phyloP scores from a whole-genome alignment of 75 land plant species.

The Selaginella tamariscina region DNA sequence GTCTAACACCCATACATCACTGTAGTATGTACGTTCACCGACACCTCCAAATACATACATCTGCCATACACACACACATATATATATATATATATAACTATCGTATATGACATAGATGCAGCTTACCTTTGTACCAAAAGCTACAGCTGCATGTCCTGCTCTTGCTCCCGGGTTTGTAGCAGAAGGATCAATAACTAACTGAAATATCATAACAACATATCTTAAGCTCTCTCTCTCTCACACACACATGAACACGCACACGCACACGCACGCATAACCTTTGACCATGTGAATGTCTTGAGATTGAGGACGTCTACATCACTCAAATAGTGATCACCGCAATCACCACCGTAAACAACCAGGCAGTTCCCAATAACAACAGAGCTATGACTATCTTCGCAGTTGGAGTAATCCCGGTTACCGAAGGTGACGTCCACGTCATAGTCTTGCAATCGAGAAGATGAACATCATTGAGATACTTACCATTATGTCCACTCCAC shows the following conservation, averaged over 20 bases:
- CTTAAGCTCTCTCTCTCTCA: too few relatives aligned
- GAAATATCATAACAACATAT: neutral
- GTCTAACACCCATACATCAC: conserved; percentile 58
- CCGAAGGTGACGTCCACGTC: neutral
- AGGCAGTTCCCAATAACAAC: neutral
- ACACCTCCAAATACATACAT: conserved; percentile 64
- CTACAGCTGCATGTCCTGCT: conserved; percentile 55
- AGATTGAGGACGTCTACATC: neutral
- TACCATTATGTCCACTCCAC: conserved; percentile 20
- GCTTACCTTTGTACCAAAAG: conserved; percentile 43
- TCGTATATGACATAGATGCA: neutral
- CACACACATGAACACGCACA: neutral
- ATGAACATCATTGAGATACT: conserved; percentile 7
- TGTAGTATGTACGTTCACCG: conserved; percentile 54
- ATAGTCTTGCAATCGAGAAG: neutral
- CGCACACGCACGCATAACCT: conserved; percentile 19
- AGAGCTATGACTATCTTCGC: conserved; percentile 1
- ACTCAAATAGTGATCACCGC: conserved; percentile 5
- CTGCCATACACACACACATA: conserved; percentile 28
- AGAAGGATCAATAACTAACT: neutral
- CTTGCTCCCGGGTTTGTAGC: conserved; percentile 35
- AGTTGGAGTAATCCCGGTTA: neutral
- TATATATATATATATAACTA: neutral
- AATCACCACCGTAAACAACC: neutral
- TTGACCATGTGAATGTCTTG: conserved; percentile 46